These are phyloP conservation scores for Annona cherimola DNA, from an alignment of 164 flowering plant genomes.

Conservation along the genomic window DNA sequence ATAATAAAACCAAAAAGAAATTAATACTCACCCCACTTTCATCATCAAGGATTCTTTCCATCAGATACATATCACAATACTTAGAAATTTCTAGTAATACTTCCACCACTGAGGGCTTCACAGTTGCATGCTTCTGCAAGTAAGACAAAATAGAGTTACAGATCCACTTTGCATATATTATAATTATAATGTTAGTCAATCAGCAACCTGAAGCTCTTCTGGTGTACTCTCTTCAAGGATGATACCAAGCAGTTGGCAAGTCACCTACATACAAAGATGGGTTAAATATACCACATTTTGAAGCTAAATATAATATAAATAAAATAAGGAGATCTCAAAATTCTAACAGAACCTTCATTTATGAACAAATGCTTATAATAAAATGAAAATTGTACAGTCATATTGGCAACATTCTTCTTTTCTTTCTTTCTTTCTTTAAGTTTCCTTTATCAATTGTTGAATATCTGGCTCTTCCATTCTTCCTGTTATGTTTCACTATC, in stretches of 20 bases:
- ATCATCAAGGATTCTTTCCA: constrained; percentile 36
- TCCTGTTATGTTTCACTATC: too few relatives aligned
- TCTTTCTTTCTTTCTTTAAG: too few relatives aligned
- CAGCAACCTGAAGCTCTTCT: constrained; percentile 30
- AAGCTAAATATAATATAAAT: background rate
- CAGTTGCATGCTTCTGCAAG: constrained; percentile 31
- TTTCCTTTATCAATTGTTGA: too few relatives aligned
- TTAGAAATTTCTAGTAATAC: constrained; percentile 26
- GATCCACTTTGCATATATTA: background rate
- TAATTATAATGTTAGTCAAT: background rate
- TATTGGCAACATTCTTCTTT: too few relatives aligned
- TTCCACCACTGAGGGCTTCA: constrained; percentile 29
- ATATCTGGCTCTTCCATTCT: too few relatives aligned
- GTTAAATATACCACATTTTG: background rate
- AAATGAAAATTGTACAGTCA: too few relatives aligned
- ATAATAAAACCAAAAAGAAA: background rate
- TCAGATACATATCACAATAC: constrained; percentile 31
- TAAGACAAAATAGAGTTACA: constrained; percentile 5
- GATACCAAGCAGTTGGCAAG: constrained; percentile 34
- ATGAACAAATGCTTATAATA: too few relatives aligned
- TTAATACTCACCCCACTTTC: constrained; percentile 27
- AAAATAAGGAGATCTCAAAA: too few relatives aligned
- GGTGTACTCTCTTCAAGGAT: constrained; percentile 29
- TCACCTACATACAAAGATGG: constrained; percentile 20
- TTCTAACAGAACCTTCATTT: too few relatives aligned